phyloP scores from a whole-genome alignment of 2,329 filamentous ascomycete species.

The Ceratocystis destructans region DNA sequence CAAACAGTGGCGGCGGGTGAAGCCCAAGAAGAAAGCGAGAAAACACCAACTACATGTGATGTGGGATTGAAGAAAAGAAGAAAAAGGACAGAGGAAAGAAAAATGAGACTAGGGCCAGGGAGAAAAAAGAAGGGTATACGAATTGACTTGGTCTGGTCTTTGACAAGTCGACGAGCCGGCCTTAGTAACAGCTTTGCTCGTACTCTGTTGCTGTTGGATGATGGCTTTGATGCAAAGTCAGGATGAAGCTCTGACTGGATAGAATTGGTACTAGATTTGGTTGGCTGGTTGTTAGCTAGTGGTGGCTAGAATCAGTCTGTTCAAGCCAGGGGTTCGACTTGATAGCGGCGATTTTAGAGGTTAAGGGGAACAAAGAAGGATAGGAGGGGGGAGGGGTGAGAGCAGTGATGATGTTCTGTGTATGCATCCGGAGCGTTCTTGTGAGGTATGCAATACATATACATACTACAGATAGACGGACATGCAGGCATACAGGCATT shows the following conservation, averaged over 20 bases:
- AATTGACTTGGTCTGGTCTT: background rate
- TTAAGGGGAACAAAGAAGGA: background rate
- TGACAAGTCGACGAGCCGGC: background rate
- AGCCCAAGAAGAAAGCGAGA: conserved; percentile 1
- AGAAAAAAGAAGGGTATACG: background rate
- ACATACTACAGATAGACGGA: background rate
- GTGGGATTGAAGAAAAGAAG: background rate
- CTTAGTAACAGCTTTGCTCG: background rate
- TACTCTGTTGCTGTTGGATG: background rate
- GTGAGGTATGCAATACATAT: background rate
- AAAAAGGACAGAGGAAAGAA: background rate
- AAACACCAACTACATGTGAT: background rate
- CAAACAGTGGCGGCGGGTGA: conserved; percentile 6
- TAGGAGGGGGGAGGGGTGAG: background rate
- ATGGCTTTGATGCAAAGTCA: background rate
- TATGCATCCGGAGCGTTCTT: background rate
- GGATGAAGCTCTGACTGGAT: background rate
- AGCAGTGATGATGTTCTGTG: background rate
- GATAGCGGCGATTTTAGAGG: background rate
- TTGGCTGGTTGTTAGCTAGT: background rate
- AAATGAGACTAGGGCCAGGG: background rate
- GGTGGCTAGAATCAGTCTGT: background rate
- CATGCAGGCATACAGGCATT: background rate
- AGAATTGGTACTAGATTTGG: background rate
- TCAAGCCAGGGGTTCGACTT: conserved; percentile 1